Evolutionary conservation across 805 yeast species (phyloP).

Genomic region (Clavispora vitiphila): DNA sequence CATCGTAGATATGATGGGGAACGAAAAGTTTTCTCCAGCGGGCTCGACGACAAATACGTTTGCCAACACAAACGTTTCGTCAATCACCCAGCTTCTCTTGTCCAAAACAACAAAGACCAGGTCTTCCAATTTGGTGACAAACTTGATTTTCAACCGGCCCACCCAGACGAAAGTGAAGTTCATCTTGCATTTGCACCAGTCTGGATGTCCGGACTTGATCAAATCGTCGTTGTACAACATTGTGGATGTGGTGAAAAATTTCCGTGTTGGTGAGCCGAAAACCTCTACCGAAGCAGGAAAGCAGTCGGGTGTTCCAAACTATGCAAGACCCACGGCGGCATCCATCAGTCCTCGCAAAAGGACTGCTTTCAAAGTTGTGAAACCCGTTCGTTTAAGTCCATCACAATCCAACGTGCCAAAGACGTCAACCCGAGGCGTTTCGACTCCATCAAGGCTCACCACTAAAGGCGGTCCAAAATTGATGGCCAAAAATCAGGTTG

Average conservation of each 20-base stretch:
- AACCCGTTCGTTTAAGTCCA: neutral
- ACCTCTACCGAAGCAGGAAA: neutral
- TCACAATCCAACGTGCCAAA: neutral
- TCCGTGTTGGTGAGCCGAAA: constrained; percentile 3
- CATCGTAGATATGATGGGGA: constrained; percentile 27
- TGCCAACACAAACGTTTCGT: constrained; percentile 24
- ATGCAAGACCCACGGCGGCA: constrained; percentile 29
- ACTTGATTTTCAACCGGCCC: constrained; percentile 19
- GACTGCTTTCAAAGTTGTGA: neutral
- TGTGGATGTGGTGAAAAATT: constrained; percentile 18
- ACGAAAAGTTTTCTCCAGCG: constrained; percentile 19
- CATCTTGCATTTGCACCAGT: constrained; percentile 24
- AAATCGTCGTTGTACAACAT: constrained; percentile 24
- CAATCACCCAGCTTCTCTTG: constrained; percentile 22
- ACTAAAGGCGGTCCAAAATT: neutral
- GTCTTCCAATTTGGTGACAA: constrained; percentile 24
- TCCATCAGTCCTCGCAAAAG: constrained; percentile 15
- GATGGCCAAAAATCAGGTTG: neutral
- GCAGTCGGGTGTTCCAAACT: constrained; percentile 16
- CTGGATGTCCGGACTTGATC: constrained; percentile 20
- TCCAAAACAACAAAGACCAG: constrained; percentile 12
- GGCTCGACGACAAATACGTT: constrained; percentile 16
- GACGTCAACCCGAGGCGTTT: neutral
- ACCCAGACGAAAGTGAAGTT: constrained; percentile 13
- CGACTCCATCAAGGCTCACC: neutral